phyloP scores from a whole-genome alignment of 768 basidiomycete genomes.

The Dioszegia hungarica region DNA sequence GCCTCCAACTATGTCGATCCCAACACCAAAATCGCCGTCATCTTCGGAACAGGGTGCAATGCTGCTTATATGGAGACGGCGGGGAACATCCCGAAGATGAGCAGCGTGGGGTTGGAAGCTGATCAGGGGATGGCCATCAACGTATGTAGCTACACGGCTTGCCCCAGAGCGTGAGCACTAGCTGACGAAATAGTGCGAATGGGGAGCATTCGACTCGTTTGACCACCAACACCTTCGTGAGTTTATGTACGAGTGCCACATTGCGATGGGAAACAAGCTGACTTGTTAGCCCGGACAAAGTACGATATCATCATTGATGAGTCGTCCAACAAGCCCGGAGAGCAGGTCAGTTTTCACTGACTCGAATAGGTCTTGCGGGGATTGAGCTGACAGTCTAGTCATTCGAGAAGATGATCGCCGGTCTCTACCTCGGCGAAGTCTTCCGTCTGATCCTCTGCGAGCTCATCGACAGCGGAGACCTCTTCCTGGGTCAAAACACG shows the following conservation, averaged over 20 bases:
- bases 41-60: conserved; percentile 97
- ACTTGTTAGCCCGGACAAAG: conserved; percentile 66
- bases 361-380: neutral
- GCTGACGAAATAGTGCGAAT: conserved; percentile 38
- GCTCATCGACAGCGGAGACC: conserved; percentile 90
- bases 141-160: conserved; percentile 55
- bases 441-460: conserved; percentile 91
- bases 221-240: conserved; percentile 80
- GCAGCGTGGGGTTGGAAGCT: conserved; percentile 59
- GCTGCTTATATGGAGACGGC: conserved; percentile 96
- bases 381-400: conserved; percentile 10
- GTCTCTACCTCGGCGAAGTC: conserved; percentile 93
- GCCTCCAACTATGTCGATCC: conserved; percentile 95
- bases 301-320: conserved; percentile 91
- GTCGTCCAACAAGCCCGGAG: conserved; percentile 89
- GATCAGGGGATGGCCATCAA: conserved; percentile 86
- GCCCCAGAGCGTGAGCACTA: too few relatives aligned
- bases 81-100: conserved; percentile 77
- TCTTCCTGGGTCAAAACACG: conserved; percentile 97
- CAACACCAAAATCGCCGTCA: conserved; percentile 83
- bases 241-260: conserved; percentile 2
- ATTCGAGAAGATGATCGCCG: conserved; percentile 84
- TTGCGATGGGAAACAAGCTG: neutral
- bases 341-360: conserved; percentile 55
- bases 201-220: conserved; percentile 98